Evolutionary conservation across 805 yeast species (phyloP), one percentile per base, ranked within the genome.

Genomic region (Barnettozyma botsteinii): DNA sequence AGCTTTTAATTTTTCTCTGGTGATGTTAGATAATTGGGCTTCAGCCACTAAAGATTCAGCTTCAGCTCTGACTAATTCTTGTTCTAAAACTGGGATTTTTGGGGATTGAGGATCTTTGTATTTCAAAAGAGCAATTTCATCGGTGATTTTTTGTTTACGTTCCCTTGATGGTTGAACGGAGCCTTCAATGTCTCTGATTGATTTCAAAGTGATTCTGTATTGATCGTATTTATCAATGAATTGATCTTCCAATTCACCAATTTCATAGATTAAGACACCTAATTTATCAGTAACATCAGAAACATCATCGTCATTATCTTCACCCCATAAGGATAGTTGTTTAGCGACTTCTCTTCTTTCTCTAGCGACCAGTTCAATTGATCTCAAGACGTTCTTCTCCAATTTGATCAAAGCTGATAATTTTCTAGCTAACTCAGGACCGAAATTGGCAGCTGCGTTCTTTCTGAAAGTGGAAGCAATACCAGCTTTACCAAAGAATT

Each of bases 21-120:
- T 91, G 69, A 93, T 91, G 73, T 91, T 91, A 49, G 96, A 86
- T 63, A 91, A 79, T 74, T 91, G 98, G 45, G 98, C 98, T 74
- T 91, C 98, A 45, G 98, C 98, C 57, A 91, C 98, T 56, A 91
- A 79, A 37, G 96, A 87, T 72, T 93, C 98, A 52, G 98, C 98
- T 75, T 91, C 98, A 38, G 98, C 97, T 69, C 98, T 82, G 53
- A 93, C 98, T 64, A 93, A 78, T 71, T 93, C 98, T 73, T 93
- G 98, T 75, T 91, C 98, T 65, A 91, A 79, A 40, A 89, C 91
- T 51, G 85, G 81, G 52, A 91, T 85, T 75, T 91, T 91, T 65
- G 96, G 94, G 40, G 96, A 87, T 70, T 85, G 87, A 49, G 98
- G 98, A 67, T 91, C 98, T 77, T 91, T 91, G 77, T 93, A 93